Evolutionary conservation across 1,284 basidiomycete genomes (phyloP).

Genomic region (Cystobasidium sp.): DNA sequence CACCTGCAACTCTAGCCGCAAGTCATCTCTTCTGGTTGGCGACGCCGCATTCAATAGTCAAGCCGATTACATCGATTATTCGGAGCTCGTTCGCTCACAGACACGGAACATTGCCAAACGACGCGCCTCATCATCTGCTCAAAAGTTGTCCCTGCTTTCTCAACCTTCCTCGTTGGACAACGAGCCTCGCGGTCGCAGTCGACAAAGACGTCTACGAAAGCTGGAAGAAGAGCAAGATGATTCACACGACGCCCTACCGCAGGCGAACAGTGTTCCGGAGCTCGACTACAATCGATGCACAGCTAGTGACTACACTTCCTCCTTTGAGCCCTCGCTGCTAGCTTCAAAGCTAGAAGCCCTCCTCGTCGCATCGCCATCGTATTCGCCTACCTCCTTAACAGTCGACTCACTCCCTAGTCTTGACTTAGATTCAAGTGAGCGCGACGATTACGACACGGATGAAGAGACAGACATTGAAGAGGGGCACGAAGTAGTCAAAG

Average conservation of each 20-base stretch:
- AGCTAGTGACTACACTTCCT: neutral
- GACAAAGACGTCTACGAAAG: conserved; percentile 5
- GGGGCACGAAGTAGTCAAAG: neutral
- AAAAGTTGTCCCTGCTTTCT: neutral
- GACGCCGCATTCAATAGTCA: conserved; percentile 2
- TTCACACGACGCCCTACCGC: neutral
- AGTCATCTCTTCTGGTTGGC: neutral
- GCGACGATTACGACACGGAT: conserved; percentile 3
- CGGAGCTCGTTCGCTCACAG: conserved; percentile 8
- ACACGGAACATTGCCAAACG: conserved; percentile 11
- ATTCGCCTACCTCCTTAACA: neutral
- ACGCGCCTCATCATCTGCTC: neutral
- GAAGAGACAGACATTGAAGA: conserved; percentile 16
- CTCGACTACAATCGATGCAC: neutral
- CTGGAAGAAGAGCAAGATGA: neutral
- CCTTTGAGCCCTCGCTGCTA: conserved; percentile 4
- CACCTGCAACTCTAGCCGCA: neutral
- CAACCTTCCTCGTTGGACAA: neutral
- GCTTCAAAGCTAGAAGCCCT: conserved; percentile 19
- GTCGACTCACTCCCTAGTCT: neutral
- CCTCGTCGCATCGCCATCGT: neutral
- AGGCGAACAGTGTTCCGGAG: conserved; percentile 1
- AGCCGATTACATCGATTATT: conserved; percentile 11
- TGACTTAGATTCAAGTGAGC: neutral
- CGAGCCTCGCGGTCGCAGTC: neutral